Base-by-base conservation (phyloP, 768 basidiomycete species). In the Lentinus brumalis region DNA sequence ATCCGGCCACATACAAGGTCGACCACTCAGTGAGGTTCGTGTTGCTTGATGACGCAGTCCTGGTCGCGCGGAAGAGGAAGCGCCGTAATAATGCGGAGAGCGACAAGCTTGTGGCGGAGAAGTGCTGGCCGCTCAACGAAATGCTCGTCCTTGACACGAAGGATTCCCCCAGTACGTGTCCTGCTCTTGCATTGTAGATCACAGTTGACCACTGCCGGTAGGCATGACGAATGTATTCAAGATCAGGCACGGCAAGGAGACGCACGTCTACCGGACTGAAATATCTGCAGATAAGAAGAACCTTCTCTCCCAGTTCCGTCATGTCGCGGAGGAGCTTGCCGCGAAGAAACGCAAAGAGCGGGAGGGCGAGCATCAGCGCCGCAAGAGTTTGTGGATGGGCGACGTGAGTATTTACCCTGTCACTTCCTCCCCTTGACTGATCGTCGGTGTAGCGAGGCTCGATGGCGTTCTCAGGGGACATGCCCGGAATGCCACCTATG, bases 181-280 rank as follows among this genome's bases (percentile, higher is more conserved):
- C 10, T 9, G 10, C 42, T 26, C 11, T 14, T 50, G 11, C 46
- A 12, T 11, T 44, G 15, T 5, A 44, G 44, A 11, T 7, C 40
- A 30, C 18, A 30, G 60, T 16, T 44, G 42, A 16, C 18, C 15
- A 16, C 18, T 40, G 66, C 15, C 7, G 10, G 3, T 41, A 86
- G 89, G 76, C 51, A 88, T 98, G 81, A 93, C 89, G n/a, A 97
- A 98, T 67, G 96, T 98, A 4, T 91, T 98, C 81, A 98, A 98
- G 79, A 86, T 99, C 63, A 83, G 91, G 62, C 87, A 95, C 61
- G 89, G 91, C 5, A 97, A 96, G 73, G 96, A 98, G 73, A 92
- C 92, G 0, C 89, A 95, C 70, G 94, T 99, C 7, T 98, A 94
- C 73, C 86, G 96, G 39, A 92, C 92, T 2, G 92, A 96, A 59